Evolutionary conservation across 2,329 filamentous ascomycete genomes (phyloP), one percentile per base, ranked within the genome.

Genomic region (Salinomyces thailandicus): DNA sequence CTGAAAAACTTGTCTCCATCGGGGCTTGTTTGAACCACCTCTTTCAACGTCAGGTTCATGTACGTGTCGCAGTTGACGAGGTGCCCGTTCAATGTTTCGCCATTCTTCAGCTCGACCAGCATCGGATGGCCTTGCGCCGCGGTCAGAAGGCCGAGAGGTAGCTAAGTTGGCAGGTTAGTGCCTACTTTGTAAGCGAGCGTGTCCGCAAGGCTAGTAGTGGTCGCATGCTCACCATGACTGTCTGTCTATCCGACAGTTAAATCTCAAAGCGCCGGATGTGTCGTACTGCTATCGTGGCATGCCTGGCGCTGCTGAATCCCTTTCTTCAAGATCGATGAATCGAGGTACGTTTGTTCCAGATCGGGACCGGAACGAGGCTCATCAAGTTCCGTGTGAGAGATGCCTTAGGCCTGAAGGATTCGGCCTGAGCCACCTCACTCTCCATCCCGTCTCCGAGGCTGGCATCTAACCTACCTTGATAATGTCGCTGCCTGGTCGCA

Each of bases 1-100:
- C 85, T 75, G 62, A 85, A 81, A 63, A 98, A 98, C 58, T 83
- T 87, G 63, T 96, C 87, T 45, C 86, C 91, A 55, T 96, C 89
- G 16, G 89, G 79, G 58, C 82, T 94, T 13, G 91, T 96, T 64
- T 96, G 89, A 22, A 96, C 85, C 15, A 98, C 93, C 62, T 96
- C 91, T 63, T 91, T 93, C 49, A 98, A 67, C 2, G 89, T 96
- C 51, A 98, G 69, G 67, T 98, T 98, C 91, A 98, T 98, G 86
- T 91, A 98, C 33, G 89, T 98, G 62, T 98, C 91, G 77, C 89
- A 98, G 62, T 81, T 85, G 61, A 95, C 82, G 41, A 98, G 71
- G 58, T 95, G 86, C 45, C 91, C 91, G 66, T 96, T 98, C 43
- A 98, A 75, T 0, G 91, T 96, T 65, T 98, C 87, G 66, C 87